Conservation (phyloP, 768 basidiomycete species). For the Psilocybe cubensis region DNA sequence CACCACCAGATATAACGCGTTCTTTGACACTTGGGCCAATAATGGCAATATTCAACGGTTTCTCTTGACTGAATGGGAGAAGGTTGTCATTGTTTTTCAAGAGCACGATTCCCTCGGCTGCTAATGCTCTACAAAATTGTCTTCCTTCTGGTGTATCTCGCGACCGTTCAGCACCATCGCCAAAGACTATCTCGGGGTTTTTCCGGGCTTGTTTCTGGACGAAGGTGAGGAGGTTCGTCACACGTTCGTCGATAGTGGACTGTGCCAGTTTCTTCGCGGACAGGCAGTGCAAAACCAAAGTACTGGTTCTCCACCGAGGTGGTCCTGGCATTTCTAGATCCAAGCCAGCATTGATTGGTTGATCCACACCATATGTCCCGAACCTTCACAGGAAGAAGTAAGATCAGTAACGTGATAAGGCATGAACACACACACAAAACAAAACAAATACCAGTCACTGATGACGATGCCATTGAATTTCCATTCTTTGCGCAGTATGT, state of each 20-base stretch:
- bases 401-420: background rate
- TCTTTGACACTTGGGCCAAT: constrained; percentile 74
- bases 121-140: constrained; percentile 56
- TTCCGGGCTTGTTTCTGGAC: constrained; percentile 58
- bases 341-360: constrained; percentile 71
- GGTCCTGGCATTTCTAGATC: constrained; percentile 82
- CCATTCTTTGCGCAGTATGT: constrained; percentile 78
- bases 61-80: constrained; percentile 51
- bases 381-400: constrained; percentile 45
- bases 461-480: constrained; percentile 70
- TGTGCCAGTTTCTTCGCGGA: constrained; percentile 50
- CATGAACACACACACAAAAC: background rate
- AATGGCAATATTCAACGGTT: constrained; percentile 56
- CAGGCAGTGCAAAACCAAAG: constrained; percentile 39
- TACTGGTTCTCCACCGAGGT: constrained; percentile 65
- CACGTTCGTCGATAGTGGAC: constrained; percentile 52
- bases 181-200: constrained; percentile 64
- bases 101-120: constrained; percentile 65
- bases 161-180: constrained; percentile 61
- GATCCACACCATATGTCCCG: constrained; percentile 73
- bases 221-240: constrained; percentile 52
- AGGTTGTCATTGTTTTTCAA: constrained; percentile 61
- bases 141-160: constrained; percentile 56
- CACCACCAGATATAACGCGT: constrained; percentile 73
- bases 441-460: constrained; percentile 68